Percentiles rank a stretch among this genome's conserved stretches.
These are phyloP conservation scores for Tilletia caries DNA, from an alignment of 1,284 basidiomycete species.

Conservation along the genomic window DNA sequence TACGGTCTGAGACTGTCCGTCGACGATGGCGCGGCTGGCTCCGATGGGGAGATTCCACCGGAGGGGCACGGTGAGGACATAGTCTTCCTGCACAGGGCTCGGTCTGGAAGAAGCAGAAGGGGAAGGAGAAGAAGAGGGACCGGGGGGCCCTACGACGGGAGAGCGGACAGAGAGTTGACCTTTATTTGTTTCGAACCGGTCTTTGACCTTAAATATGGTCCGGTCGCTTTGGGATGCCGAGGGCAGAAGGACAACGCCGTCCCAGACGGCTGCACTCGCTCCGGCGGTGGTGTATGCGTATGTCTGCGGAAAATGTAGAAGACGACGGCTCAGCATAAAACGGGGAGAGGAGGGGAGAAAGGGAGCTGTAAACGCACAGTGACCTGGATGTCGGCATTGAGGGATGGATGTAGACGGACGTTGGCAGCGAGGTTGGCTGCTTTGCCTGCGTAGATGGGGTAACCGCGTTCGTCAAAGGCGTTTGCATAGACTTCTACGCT, in stretches of 20 bases:
- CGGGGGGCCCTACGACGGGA: background rate
- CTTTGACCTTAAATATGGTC: conserved; percentile 35
- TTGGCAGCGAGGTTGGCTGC: conserved; percentile 32
- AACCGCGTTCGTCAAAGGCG: conserved; percentile 40
- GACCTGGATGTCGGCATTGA: conserved; percentile 39
- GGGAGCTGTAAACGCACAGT: conserved; percentile 19
- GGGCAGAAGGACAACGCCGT: conserved; percentile 39
- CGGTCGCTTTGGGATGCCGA: conserved; percentile 31
- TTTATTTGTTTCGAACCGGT: conserved; percentile 33
- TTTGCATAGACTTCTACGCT: conserved; percentile 43
- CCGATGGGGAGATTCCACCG: conserved; percentile 40
- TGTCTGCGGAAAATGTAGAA: conserved; percentile 21
- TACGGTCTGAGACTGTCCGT: conserved; percentile 39
- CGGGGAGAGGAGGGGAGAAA: background rate
- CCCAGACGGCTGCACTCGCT: conserved; percentile 43
- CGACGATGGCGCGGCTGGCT: conserved; percentile 36
- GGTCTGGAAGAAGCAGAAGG: background rate
- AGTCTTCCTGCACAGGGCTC: conserved; percentile 23
- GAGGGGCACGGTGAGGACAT: conserved; percentile 38
- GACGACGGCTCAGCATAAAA: background rate
- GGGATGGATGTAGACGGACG: conserved; percentile 31
- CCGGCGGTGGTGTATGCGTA: conserved; percentile 42
- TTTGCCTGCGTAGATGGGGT: conserved; percentile 36
- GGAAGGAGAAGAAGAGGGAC: background rate
- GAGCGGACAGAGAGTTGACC: background rate